A percentile compares a stretch with the other conserved stretches of the same genome.
Conservation (phyloP, 352 stramenopile genomes). For the Phytophthora aleatoria region DNA sequence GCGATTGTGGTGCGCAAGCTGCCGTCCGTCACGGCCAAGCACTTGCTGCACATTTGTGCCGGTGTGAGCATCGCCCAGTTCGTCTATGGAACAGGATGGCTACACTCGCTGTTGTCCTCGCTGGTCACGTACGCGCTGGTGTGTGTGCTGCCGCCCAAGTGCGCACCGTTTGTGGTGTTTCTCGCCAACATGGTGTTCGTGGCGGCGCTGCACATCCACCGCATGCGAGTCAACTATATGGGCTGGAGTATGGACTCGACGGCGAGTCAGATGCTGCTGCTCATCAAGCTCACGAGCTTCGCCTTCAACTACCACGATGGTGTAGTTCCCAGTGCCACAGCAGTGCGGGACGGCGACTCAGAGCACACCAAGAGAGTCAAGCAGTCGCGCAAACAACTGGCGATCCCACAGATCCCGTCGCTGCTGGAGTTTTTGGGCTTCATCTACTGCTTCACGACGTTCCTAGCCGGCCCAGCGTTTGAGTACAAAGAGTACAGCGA, state of each 20-base stretch:
- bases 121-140: slow-evolving; percentile 89
- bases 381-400: slow-evolving; percentile 41
- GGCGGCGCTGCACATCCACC: slow-evolving; percentile 93
- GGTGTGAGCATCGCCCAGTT: slow-evolving; percentile 96
- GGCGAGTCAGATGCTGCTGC: slow-evolving; percentile 92
- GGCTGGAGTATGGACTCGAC: slow-evolving; percentile 89
- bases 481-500: slow-evolving; percentile 95
- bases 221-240: slow-evolving; percentile 96
- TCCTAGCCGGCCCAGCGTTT: slow-evolving; percentile 95
- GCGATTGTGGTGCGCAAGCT: slow-evolving; percentile 89
- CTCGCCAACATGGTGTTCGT: slow-evolving; percentile 94
- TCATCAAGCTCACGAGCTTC: slow-evolving; percentile 98
- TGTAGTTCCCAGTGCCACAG: slow-evolving; percentile 38
- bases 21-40: slow-evolving; percentile 84
- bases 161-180: slow-evolving; percentile 88
- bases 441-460: slow-evolving; percentile 96
- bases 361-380: slow-evolving; percentile 39
- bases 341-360: slow-evolving; percentile 25
- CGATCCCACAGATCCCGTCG: slow-evolving; percentile 83
- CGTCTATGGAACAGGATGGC: slow-evolving; percentile 91
- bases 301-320: slow-evolving; percentile 97
- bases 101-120: slow-evolving; percentile 94
- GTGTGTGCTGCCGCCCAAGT: slow-evolving; percentile 46
- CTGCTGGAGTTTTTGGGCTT: slow-evolving; percentile 96
- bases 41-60: slow-evolving; percentile 91